Evolutionary conservation across 495 filamentous ascomycete genomes (phyloP), one percentile per base, ranked within the genome.

Genomic region (Penicillium pancosmium): DNA sequence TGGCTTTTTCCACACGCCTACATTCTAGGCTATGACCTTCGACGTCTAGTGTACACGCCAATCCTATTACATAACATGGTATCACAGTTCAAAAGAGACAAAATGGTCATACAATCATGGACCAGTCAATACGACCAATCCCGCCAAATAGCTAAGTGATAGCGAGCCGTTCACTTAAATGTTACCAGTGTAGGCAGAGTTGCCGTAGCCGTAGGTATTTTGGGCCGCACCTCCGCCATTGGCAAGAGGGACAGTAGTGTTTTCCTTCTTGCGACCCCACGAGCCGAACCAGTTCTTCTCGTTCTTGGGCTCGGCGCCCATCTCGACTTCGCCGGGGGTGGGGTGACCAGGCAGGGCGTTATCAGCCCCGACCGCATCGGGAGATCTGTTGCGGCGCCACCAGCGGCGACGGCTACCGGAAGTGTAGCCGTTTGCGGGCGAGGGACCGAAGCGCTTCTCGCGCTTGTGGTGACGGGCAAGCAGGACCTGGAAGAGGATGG

Each of bases 371-470:
- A 31, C 52, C 4, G 76, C 78, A 41, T 68, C 68, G 63, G 63
- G 69, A 54, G 75, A 71, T 71, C 77, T 77, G 63, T 74, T 80
- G 60, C 73, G 74, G 55, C 73, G 73, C 78, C 81, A 86, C 73
- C 62, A 68, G 36, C 75, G 69, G 27, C 74, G 80, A 59, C 79
- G 80, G 52, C 75, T 84, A 52, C 90, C 91, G 27, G 82, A 85
- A 18, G 89, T 92, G 77, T 93, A 92, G 69, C 84, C 79, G 80
- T 92, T 93, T 52, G 82, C 79, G 8, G 91, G 90, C 59, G 84
- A 82, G 23, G 91, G 90, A 38, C 89, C 91, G 77, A 86, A 91
- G 50, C 88, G 85, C 73, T 88, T 88, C 77, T 94, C 89, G 66
- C 87, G 87, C 67, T 86, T 83, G 75, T 88, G 88, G 70, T 91